Evolutionary conservation across 768 basidiomycete genomes (phyloP), one percentile per base, ranked within the genome.

Genomic region (Leucogyrophana mollusca): DNA sequence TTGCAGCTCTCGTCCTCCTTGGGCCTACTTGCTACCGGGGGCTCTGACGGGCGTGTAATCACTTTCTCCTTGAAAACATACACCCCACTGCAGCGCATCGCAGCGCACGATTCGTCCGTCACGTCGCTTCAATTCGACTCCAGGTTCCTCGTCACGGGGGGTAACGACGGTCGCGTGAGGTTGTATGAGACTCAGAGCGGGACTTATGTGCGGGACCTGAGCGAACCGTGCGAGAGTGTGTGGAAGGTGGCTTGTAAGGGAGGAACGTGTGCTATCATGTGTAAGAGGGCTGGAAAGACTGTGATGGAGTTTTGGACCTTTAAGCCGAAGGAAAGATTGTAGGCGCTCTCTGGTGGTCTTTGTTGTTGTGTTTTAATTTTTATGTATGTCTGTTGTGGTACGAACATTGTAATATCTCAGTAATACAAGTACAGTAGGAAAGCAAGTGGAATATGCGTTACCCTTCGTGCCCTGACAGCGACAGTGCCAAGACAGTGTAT

Each of bases 231-330:
- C 49, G 91, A 94, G 61, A 81, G 78, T 46, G 84, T 93, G 43
- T 97, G 93, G 94, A 84, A 91, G 69, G 86, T 92, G 34, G 82
- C 75, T 32, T 87, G 84, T 69, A 75, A 79, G 59, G 71, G 77
- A 23, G 82, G 88, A 61, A 79, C 80, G 40, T 87, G 83, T 61
- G 90, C 86, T 16, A 73, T 96, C 34, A 80, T 93, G 72, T 90
- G 88, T 67, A 84, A 81, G 72, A 74, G 89, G 48, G 80, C 73
- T 23, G 87, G 84, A 21, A 87, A 85, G 73, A 93, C 89, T 43
- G 83, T 89, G 16, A 80, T 94, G 66, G 94, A 95, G 74, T 82
- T 94, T 43, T 87, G 90, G 82, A 85, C 79, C 54, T 81, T 87
- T 68, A 70, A 72, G 57, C 77, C 79, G n/a, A 68, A 59, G 55